These are phyloP conservation scores for Balamuthia mandrillaris DNA, from an alignment of 208 protist genomes.

Conservation along the genomic window DNA sequence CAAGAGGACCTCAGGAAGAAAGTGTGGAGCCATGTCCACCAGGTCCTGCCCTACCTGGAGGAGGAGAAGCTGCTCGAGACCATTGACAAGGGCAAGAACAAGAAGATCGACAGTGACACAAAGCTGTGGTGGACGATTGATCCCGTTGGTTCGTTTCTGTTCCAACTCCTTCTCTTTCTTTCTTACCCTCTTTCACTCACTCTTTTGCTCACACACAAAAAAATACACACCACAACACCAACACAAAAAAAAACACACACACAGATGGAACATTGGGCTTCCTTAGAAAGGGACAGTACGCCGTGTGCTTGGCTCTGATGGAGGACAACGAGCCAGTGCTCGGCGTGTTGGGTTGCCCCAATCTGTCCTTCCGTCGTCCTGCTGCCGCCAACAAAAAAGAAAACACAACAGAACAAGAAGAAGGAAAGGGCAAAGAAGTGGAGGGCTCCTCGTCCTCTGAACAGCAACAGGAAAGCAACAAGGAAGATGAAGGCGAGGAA, in stretches of 20 bases:
- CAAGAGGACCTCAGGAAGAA: background rate
- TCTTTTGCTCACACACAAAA: background rate
- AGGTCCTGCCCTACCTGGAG: background rate
- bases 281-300: slow-evolving; percentile 58
- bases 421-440: too few species aligned
- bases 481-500: too few species aligned
- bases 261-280: slow-evolving; percentile 57
- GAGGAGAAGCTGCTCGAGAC: background rate
- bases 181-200: background rate
- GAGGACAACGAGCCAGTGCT: slow-evolving; percentile 50
- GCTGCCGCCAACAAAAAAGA: background rate
- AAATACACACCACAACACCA: too few species aligned
- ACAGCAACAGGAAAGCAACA: background rate
- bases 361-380: slow-evolving; percentile 14
- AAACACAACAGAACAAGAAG: too few species aligned
- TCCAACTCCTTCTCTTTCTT: background rate
- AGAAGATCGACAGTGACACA: background rate
- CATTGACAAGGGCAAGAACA: slow-evolving; percentile 30
- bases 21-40: background rate
- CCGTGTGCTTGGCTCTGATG: slow-evolving; percentile 53
- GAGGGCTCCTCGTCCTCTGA: background rate
- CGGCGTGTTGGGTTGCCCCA: slow-evolving; percentile 58
- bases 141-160: slow-evolving; percentile 33
- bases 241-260: too few species aligned
- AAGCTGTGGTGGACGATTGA: slow-evolving; percentile 56